Percentiles rank a stretch among this genome's conserved stretches.
phyloP scores from a whole-genome alignment of 2,329 filamentous ascomycete genomes.

The Phaeosphaeria sp. region DNA sequence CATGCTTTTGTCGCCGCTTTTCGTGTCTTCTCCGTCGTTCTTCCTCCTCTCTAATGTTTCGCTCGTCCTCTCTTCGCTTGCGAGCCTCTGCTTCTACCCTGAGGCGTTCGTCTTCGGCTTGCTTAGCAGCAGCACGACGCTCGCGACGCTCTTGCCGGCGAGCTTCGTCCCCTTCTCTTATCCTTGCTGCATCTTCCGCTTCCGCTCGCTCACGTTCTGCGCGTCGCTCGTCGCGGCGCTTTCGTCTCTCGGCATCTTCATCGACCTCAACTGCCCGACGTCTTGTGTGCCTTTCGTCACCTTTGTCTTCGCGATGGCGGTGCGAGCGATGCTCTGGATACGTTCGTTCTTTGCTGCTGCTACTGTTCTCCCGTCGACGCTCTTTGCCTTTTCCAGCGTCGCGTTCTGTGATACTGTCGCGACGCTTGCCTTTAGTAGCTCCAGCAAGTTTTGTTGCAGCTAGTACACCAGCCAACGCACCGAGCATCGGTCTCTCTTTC shows the following conservation, averaged over 20 bases:
- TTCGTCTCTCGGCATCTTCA: conserved; percentile 33
- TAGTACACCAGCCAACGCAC: conserved; percentile 21
- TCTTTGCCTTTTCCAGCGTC: conserved; percentile 31
- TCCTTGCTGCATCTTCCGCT: conserved; percentile 33
- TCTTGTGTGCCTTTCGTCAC: conserved; percentile 37
- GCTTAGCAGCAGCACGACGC: conserved; percentile 31
- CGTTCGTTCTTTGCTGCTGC: conserved; percentile 35
- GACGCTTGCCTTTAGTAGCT: conserved; percentile 32
- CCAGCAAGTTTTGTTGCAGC: conserved; percentile 27
- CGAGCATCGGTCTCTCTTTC: conserved; percentile 31
- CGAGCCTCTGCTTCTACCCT: conserved; percentile 28
- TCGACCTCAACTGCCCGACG: conserved; percentile 33
- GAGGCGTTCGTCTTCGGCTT: conserved; percentile 29
- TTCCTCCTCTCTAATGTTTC: conserved; percentile 32
- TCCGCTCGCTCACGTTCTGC: conserved; percentile 35
- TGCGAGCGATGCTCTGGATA: conserved; percentile 37
- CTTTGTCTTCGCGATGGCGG: conserved; percentile 32
- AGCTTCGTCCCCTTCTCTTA: conserved; percentile 31
- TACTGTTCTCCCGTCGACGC: conserved; percentile 23
- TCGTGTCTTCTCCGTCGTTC: conserved; percentile 36
- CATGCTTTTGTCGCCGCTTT: conserved; percentile 29
- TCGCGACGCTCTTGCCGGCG: conserved; percentile 34
- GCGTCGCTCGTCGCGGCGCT: conserved; percentile 35
- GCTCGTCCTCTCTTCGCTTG: conserved; percentile 28
- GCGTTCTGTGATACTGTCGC: conserved; percentile 42